Evolutionary conservation across 177 flowering plant species (phyloP), one percentile per base, ranked within the genome.

Genomic region (Vitis hybrid): DNA sequence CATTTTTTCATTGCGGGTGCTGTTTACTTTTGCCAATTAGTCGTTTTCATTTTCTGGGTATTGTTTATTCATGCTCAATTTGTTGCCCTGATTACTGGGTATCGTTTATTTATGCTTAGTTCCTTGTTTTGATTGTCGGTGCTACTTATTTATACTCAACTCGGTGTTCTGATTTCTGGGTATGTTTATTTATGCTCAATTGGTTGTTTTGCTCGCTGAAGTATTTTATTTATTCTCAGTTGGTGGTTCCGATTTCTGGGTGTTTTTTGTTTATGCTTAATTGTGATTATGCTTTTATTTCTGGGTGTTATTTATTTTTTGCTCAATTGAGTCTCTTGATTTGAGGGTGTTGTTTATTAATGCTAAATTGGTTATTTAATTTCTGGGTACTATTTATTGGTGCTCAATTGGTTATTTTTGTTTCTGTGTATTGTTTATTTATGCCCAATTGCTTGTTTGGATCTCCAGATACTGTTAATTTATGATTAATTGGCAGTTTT

Each of bases 381-480:
- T 60, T 65, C 10, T 20, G 68, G 70, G 69, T 30, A 54, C 63
- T 59, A 59, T 48, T 30, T 24, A 2, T 24, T 62, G 63, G 2
- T 30, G 54, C 61, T 53, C 59, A 46, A n/a, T 14, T 68, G 64
- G 1, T 15, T 53, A 20, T 59, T 4, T 51, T 3, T 60, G 27
- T 63, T 20, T 21, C 13, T 12, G 52, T 52, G 18, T 56, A 35
- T 65, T 41, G 1, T n/a, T 56, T 17, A 3, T 57, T 67, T 9
- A 32, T 30, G 61, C 61, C 11, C 61, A 67, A 52, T 59, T 59
- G 32, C 12, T 24, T 21, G 53, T 21, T 21, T 21, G 64, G 63
- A 11, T 18, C 56, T 41, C 0, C 54, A 15, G n/a, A 24, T 46
- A 61, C 46, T 64, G 57, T 73, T 49, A 35, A 20, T 55, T 13